Base-by-base conservation (phyloP, 2,329 filamentous ascomycete genomes). In the Fusarium longipes region DNA sequence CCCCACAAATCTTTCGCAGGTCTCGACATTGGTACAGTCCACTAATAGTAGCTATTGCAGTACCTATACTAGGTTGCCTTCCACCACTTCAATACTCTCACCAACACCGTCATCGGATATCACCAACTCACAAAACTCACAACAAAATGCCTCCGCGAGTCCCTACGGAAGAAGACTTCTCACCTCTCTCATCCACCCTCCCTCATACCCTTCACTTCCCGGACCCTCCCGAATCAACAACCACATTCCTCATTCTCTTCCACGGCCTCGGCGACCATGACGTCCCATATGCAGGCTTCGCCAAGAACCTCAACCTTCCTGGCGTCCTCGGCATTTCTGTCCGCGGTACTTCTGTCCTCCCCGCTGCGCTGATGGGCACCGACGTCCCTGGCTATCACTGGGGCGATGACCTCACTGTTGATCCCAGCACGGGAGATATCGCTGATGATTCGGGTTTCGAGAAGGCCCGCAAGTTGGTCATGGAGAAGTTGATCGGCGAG, bases 241-340 rank as follows among this genome's bases (percentile, higher is more conserved):
- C 89, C 40, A 90, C 94, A 71, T 84, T 96, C 70, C 87, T 97
- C 64, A 80, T 97, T 74, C 86, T 97, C 50, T 87, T 97, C 58
- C 93, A 97, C 78, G 93, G 93, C 67, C 86, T 97, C 14, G 93
- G 93, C 65, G 93, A 97, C 79, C 88, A 86, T 32, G 86, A 92
- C 61, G 73, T 76, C 5, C 83, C 91, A 33, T 96, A 96, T 77
- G 84, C 87, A 61, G 80, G 80, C 42, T 91, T 97, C 63, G 92
- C 89, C 20, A 82, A 83, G 57, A 88, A 87, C 69, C 80, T 97
- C 63, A 83, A 85, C 63, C 86, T 97, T 5, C 93, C 93, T 0
- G 91, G 93, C 73, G 93, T 93, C 51, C 85, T 89, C 57, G 88
- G 89, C 72, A 86, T 97, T 53, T 86, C 92, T 8, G 82, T 96